A percentile compares a stretch with the other conserved stretches of the same genome.
Evolutionary conservation across 2,329 filamentous ascomycete species (phyloP).

Genomic region (Colletotrichum sp.): DNA sequence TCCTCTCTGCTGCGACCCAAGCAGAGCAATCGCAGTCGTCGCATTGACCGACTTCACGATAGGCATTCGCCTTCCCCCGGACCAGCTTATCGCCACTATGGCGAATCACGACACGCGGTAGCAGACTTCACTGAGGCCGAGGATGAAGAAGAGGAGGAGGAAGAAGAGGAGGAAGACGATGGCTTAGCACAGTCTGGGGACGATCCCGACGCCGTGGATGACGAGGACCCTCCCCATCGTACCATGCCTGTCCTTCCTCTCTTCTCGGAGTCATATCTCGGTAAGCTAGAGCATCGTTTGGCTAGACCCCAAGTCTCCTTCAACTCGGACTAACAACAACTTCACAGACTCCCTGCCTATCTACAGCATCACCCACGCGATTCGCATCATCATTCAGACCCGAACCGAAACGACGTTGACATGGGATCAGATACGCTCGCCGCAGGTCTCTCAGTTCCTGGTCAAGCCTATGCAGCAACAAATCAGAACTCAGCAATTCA

Average conservation of each 20-base stretch:
- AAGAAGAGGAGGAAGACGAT: constrained; percentile 35
- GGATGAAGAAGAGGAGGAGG: constrained; percentile 55
- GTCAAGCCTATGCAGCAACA: constrained; percentile 95
- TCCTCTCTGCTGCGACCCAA: constrained; percentile 23
- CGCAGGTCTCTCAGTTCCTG: constrained; percentile 93
- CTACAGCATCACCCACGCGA: constrained; percentile 89
- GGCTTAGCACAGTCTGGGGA: constrained; percentile 17
- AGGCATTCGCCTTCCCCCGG: constrained; percentile 19
- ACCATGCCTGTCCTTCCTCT: constrained; percentile 67
- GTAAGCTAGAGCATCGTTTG: constrained; percentile 43
- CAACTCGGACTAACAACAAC: not conserved
- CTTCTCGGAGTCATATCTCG: constrained; percentile 80
- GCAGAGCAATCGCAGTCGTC: constrained; percentile 19
- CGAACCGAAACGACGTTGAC: constrained; percentile 90
- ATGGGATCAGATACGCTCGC: constrained; percentile 95
- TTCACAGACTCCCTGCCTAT: constrained; percentile 79
- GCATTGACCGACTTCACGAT: constrained; percentile 11
- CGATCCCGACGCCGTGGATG: constrained; percentile 39
- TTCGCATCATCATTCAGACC: constrained; percentile 82
- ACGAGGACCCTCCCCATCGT: constrained; percentile 35
- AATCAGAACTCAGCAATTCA: constrained; percentile 83
- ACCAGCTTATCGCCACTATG: constrained; percentile 34
- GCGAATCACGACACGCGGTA: constrained; percentile 54
- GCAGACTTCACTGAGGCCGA: constrained; percentile 71
- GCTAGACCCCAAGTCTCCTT: not conserved